Base-by-base conservation (phyloP, 1,139 yeast species). In the Yamadazyma spencermartinsiae region DNA sequence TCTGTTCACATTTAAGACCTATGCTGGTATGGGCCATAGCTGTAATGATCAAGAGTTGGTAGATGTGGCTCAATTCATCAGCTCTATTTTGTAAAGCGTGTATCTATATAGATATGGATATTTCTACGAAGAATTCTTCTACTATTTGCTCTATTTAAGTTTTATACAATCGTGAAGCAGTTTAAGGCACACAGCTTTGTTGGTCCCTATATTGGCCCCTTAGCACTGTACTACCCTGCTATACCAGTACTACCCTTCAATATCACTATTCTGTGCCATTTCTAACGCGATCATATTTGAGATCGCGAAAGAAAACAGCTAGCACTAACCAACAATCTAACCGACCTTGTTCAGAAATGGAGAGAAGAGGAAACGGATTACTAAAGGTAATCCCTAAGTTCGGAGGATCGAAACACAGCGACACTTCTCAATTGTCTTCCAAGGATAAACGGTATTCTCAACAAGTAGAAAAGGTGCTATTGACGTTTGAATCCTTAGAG, bases 401-500 rank as follows among this genome's bases (percentile, higher is more conserved):
- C 34, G 37, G 45, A 13, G 11, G 31, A 9, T 35, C 41, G 6
- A 40, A 39, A 17, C 24, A 34, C n/a, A 12, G 31, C 14, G 38
- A 40, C 17, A 15, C 33, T 11, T 16, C 39, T 18, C 43, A 39
- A 31, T 36, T 45, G 35, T 37, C 48, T 4, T 23, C 44, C 30
- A 45, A 42, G 33, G 50, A 49, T 28, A 84, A 79, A 60, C 79
- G 86, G 46, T 85, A 82, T 54, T 65, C 71, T 18, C 73, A 79
- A 21, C 79, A 72, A 45, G 76, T 89, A 5, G 95, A 86, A 42
- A 79, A 83, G 46, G 89, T 94, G 0, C 65, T 92, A 19, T 70
- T 77, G 6, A 69, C 81, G n/a, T 92, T 92, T 65, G 96, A 87
- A 40, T 61, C 81, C n/a, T 82, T 89, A 2, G 85, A 82, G 31